These are phyloP conservation scores for Porodaedalea pini DNA, from an alignment of 1,284 basidiomycete species.

Conservation along the genomic window DNA sequence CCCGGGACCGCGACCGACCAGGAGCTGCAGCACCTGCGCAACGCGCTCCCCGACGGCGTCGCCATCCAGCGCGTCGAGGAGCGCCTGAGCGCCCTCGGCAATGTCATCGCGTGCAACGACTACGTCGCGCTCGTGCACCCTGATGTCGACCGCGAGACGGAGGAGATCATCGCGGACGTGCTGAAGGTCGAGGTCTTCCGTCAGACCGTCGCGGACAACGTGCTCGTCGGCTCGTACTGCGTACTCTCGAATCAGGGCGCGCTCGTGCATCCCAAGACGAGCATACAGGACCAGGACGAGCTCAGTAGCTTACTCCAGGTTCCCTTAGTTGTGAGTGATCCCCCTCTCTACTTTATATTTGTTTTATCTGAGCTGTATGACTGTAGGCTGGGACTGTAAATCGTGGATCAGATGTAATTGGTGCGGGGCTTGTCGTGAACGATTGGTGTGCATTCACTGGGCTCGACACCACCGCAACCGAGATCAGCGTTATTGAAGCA, in stretches of 20 bases:
- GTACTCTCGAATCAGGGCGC: constrained; percentile 96
- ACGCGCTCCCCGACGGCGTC: constrained; percentile 90
- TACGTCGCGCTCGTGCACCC: constrained; percentile 97
- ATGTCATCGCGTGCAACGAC: constrained; percentile 98
- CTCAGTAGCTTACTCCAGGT: constrained; percentile 92
- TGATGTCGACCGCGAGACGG: constrained; percentile 97
- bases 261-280: constrained; percentile 96
- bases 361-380: neutral
- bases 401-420: constrained; percentile 96
- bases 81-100: constrained; percentile 92
- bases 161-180: constrained; percentile 99
- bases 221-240: constrained; percentile 94
- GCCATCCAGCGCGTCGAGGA: constrained; percentile 97
- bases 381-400: constrained; percentile 93
- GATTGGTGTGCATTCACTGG: constrained; percentile 99
- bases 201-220: constrained; percentile 96
- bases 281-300: constrained; percentile 96
- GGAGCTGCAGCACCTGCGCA: constrained; percentile 96
- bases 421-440: constrained; percentile 96
- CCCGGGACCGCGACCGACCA: constrained; percentile 96
- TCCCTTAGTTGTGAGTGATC: constrained; percentile 78
- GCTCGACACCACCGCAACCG: constrained; percentile 95
- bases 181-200: constrained; percentile 99
- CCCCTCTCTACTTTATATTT: neutral
- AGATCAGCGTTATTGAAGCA: constrained; percentile 97